These are phyloP conservation scores for Meira nashicola DNA, from an alignment of 1,284 basidiomycete genomes.

Conservation along the genomic window DNA sequence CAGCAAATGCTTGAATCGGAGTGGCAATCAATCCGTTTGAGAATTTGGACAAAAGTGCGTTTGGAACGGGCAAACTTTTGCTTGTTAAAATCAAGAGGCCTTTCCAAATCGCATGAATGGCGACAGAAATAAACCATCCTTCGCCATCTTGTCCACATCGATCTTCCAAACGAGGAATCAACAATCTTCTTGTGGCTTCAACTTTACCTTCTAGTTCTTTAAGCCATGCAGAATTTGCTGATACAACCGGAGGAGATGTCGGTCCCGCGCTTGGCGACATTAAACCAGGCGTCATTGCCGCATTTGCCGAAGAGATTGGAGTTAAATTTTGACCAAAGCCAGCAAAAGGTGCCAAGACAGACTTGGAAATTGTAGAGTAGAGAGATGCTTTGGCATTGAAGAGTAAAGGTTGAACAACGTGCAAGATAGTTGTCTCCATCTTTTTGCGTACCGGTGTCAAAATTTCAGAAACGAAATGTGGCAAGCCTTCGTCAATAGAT, in stretches of 20 bases:
- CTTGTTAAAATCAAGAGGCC: constrained; percentile 44
- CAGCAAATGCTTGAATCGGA: neutral
- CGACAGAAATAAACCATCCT: constrained; percentile 50
- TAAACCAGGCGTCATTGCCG: constrained; percentile 11
- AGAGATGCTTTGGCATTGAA: constrained; percentile 35
- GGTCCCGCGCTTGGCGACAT: constrained; percentile 14
- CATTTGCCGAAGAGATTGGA: neutral
- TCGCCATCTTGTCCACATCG: constrained; percentile 47
- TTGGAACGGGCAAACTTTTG: constrained; percentile 5
- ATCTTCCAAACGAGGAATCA: constrained; percentile 44
- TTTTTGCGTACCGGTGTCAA: constrained; percentile 48
- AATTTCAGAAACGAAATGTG: constrained; percentile 48
- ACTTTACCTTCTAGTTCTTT: constrained; percentile 46
- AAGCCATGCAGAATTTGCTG: constrained; percentile 29
- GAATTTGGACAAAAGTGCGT: neutral
- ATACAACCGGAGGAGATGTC: constrained; percentile 18
- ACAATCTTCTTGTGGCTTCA: constrained; percentile 38
- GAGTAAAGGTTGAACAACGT: constrained; percentile 49
- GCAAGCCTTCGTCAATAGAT: constrained; percentile 35
- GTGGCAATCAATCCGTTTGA: neutral
- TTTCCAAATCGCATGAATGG: constrained; percentile 50
- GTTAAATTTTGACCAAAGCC: constrained; percentile 11
- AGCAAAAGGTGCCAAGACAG: constrained; percentile 39
- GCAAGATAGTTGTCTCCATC: constrained; percentile 50
- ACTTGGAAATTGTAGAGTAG: constrained; percentile 30